phyloP scores from a whole-genome alignment of 345 rosid species.

The Hevea brasiliensis region DNA sequence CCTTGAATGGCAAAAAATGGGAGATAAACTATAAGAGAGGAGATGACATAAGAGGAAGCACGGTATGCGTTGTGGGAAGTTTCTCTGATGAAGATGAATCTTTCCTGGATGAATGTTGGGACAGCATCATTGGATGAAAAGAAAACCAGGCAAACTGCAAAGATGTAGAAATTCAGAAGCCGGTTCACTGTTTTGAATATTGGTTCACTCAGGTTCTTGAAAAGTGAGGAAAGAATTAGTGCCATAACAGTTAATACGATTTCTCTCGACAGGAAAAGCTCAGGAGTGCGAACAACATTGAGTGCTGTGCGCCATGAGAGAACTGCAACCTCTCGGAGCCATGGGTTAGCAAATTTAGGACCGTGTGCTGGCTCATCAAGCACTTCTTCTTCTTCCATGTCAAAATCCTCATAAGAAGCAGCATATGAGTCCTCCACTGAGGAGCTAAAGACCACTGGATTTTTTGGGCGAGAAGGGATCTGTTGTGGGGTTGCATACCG shows the following conservation, averaged over 20 bases:
- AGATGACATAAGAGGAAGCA: conserved; percentile 61
- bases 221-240: conserved; percentile 58
- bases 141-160: conserved; percentile 56
- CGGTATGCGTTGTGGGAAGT: conserved; percentile 68
- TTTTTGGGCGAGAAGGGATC: conserved; percentile 25
- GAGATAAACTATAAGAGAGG: conserved; percentile 59
- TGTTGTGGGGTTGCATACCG: conserved; percentile 33
- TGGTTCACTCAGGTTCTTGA: conserved; percentile 28
- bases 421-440: conserved; percentile 24
- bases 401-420: conserved; percentile 40
- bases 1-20: conserved; percentile 68
- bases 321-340: conserved; percentile 58
- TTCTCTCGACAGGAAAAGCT: conserved; percentile 57
- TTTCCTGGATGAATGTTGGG: conserved; percentile 67
- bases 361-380: conserved; percentile 49
- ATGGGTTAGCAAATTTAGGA: conserved; percentile 61
- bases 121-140: conserved; percentile 74
- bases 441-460: conserved; percentile 33
- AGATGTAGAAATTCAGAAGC: conserved; percentile 67
- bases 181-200: conserved; percentile 40
- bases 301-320: conserved; percentile 52
- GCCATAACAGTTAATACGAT: conserved; percentile 61
- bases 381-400: conserved; percentile 38
- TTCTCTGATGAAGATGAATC: conserved; percentile 68
- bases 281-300: conserved; percentile 58